These are phyloP conservation scores for Agaricus bisporus DNA, from an alignment of 768 basidiomycete species.

Conservation along the genomic window DNA sequence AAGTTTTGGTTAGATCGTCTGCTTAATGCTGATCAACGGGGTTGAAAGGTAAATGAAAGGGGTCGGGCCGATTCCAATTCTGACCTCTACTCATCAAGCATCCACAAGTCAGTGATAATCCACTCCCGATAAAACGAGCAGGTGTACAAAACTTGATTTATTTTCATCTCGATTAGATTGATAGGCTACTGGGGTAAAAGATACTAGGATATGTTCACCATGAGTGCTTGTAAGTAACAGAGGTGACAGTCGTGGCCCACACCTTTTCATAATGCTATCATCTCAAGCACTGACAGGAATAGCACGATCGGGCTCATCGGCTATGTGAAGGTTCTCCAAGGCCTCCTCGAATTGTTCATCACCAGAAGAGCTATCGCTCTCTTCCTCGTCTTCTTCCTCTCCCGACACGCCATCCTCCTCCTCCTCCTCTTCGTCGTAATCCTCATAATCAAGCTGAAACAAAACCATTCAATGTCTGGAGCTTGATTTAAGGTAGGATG, in stretches of 20 bases:
- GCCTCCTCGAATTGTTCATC: slow-evolving; percentile 58
- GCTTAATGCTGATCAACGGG: no score
- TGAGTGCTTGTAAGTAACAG: not conserved
- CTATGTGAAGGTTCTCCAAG: slow-evolving; percentile 54
- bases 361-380: slow-evolving; percentile 28
- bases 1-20: no score
- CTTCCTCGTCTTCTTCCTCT: slow-evolving; percentile 34
- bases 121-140: no score
- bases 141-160: no score
- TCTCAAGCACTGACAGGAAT: slow-evolving; percentile 22
- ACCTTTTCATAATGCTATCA: not conserved
- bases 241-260: not conserved
- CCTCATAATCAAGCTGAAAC: slow-evolving; percentile 75
- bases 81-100: no score
- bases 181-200: no score
- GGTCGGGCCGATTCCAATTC: no score
- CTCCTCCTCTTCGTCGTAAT: slow-evolving; percentile 69
- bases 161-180: no score
- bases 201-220: not conserved
- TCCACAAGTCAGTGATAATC: no score
- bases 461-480: slow-evolving; percentile 5
- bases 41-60: no score
- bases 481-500: slow-evolving; percentile 8
- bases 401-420: slow-evolving; percentile 40
- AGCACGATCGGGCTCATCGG: slow-evolving; percentile 19